Conservation (phyloP, 192 early-diverging fungal species). For the Podila clonocystis region DNA sequence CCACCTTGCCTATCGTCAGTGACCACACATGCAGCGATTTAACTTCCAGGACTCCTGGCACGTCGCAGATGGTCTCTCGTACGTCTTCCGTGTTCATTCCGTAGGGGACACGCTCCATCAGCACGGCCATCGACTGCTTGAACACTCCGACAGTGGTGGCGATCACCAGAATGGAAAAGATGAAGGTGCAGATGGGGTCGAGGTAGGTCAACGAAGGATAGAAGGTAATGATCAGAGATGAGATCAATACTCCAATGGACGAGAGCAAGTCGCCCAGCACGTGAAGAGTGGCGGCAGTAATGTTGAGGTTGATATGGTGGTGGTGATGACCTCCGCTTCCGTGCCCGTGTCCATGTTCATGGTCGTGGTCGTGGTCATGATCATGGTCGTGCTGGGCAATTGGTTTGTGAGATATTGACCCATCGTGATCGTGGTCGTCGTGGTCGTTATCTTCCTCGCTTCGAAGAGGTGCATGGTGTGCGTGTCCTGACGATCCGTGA, state of each 20-base stretch:
- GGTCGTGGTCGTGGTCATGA: slow-evolving; percentile 27
- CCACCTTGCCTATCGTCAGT: slow-evolving; percentile 62
- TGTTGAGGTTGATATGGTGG: slow-evolving; percentile 68
- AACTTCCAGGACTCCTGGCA: slow-evolving; percentile 63
- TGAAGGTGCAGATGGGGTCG: slow-evolving; percentile 85
- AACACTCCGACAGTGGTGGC: slow-evolving; percentile 75
- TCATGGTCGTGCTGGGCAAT: slow-evolving; percentile 28
- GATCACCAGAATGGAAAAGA: slow-evolving; percentile 82
- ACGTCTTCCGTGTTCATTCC: slow-evolving; percentile 60
- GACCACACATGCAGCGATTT: slow-evolving; percentile 73
- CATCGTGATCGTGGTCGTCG: slow-evolving; percentile 16
- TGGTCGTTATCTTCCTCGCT: not conserved
- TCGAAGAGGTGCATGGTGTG: not conserved
- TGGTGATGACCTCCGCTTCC: slow-evolving; percentile 51
- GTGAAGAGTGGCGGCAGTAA: slow-evolving; percentile 79
- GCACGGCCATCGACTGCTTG: slow-evolving; percentile 67
- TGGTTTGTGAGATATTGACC: slow-evolving; percentile 4
- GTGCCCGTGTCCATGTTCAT: slow-evolving; percentile 50
- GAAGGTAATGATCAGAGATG: slow-evolving; percentile 71
- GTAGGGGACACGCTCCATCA: slow-evolving; percentile 78
- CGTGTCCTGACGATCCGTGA: slow-evolving; percentile 9
- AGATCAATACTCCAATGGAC: slow-evolving; percentile 84
- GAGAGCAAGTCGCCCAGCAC: slow-evolving; percentile 85
- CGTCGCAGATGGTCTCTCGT: slow-evolving; percentile 52
- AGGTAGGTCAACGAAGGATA: slow-evolving; percentile 68